phyloP scores from a whole-genome alignment of 176 grass and related monocot genomes.

The Paspalum vaginatum region DNA sequence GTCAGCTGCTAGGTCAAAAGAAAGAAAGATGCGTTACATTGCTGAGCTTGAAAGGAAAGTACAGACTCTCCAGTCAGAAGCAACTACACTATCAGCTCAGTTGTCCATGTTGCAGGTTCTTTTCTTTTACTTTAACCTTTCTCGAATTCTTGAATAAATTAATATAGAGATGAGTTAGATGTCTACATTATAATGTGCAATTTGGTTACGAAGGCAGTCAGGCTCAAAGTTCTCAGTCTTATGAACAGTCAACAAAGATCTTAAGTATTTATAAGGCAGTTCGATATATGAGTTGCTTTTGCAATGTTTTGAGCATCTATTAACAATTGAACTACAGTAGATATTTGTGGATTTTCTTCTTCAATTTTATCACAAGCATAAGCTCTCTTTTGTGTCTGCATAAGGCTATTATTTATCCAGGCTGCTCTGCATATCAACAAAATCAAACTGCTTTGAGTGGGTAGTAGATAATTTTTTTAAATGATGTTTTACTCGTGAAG shows the following conservation, averaged over 20 bases:
- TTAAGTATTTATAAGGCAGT: conserved; percentile 5
- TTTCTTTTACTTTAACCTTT: conserved; percentile 35
- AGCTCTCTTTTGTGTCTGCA: not conserved
- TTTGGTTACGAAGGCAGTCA: conserved; percentile 7
- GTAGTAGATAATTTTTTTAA: not conserved
- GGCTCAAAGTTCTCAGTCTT: not conserved
- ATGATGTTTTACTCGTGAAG: not conserved
- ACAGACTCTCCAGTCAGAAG: conserved; percentile 80
- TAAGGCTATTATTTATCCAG: not conserved
- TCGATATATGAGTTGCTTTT: not conserved
- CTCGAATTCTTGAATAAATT: not conserved
- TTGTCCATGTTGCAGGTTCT: conserved; percentile 81
- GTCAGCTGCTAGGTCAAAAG: conserved; percentile 96
- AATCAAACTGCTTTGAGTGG: not conserved
- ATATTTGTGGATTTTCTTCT: not conserved
- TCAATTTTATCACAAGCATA: not conserved
- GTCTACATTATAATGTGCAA: not conserved
- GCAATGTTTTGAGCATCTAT: not conserved
- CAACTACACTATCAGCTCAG: conserved; percentile 86
- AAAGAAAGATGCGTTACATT: conserved; percentile 99
- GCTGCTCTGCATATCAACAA: not conserved
- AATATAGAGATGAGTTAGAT: conserved; percentile 12
- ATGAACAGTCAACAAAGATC: not conserved
- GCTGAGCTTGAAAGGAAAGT: conserved; percentile 92
- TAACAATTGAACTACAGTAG: not conserved